phyloP scores from a whole-genome alignment of 768 basidiomycete species.

The Kwoniella dendrophila region DNA sequence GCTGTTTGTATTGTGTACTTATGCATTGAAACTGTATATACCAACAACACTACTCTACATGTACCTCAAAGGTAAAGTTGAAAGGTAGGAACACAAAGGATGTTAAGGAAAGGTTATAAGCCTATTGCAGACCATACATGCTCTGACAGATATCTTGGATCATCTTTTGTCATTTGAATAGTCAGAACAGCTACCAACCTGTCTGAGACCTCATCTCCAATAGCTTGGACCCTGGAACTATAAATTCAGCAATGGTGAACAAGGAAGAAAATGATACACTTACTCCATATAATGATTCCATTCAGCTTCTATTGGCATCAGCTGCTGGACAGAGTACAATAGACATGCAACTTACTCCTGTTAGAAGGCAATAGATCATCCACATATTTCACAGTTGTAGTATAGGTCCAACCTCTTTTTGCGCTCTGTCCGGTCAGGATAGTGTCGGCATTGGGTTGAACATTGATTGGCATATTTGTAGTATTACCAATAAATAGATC shows the following conservation, averaged over 20 bases:
- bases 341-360: conserved; percentile 7
- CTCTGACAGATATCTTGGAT: background rate
- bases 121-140: conserved; percentile 8
- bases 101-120: background rate
- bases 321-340: background rate
- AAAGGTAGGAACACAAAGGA: conserved; percentile 7
- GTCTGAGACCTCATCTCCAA: conserved; percentile 21
- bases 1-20: background rate
- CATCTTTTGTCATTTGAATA: conserved; percentile 10
- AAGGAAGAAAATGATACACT: background rate
- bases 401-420: conserved; percentile 25
- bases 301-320: conserved; percentile 8
- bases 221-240: conserved; percentile 15
- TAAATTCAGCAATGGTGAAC: conserved; percentile 1
- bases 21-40: background rate
- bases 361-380: conserved; percentile 12
- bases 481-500: conserved; percentile 21
- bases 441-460: background rate
- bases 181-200: conserved; percentile 22
- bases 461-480: conserved; percentile 9
- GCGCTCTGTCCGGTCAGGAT: conserved; percentile 3
- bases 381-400: conserved; percentile 6
- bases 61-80: background rate
- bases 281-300: conserved; percentile 27
- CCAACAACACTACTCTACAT: background rate